Conservation (phyloP, 352 stramenopile species). For the Pseudoperonospora humuli region DNA sequence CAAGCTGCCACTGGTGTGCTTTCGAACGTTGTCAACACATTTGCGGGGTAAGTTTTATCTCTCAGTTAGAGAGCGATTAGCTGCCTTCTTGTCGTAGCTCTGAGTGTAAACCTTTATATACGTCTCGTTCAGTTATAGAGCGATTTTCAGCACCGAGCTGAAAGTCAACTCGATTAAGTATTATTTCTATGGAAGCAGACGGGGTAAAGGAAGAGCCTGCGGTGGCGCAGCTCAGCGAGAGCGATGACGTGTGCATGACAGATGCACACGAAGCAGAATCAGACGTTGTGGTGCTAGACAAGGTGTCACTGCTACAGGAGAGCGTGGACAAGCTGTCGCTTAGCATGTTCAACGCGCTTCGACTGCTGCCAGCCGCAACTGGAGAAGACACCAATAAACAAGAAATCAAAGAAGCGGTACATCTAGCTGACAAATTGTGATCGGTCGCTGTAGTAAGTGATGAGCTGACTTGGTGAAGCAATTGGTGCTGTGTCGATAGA, state of each 20-base stretch:
- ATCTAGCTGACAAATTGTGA: background rate
- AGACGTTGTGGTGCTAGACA: constrained; percentile 42
- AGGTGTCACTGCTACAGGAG: constrained; percentile 76
- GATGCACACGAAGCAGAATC: constrained; percentile 22
- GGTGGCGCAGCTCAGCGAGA: constrained; percentile 20
- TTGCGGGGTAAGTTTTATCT: too few species aligned
- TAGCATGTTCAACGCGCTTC: constrained; percentile 85
- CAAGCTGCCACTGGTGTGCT: too few species aligned
- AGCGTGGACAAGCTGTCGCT: constrained; percentile 83
- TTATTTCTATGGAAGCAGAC: constrained; percentile 10
- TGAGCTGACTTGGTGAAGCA: constrained; percentile 1
- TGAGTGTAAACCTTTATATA: too few species aligned
- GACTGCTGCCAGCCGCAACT: constrained; percentile 50
- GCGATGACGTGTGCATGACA: constrained; percentile 19
- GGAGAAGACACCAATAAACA: constrained; percentile 39
- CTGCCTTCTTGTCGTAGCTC: too few species aligned
- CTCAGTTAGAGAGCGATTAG: too few species aligned
- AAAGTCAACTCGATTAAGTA: background rate
- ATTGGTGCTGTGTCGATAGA: constrained; percentile 24
- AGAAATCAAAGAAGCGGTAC: constrained; percentile 50
- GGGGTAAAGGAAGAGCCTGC: constrained; percentile 24
- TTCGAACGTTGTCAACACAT: too few species aligned
- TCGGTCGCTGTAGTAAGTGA: background rate
- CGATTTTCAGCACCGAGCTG: too few species aligned
- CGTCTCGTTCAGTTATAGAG: too few species aligned